Percentiles rank a stretch among this genome's conserved stretches.
These are phyloP conservation scores for Suhomyces prunicola DNA, from an alignment of 805 yeast genomes.

Conservation along the genomic window DNA sequence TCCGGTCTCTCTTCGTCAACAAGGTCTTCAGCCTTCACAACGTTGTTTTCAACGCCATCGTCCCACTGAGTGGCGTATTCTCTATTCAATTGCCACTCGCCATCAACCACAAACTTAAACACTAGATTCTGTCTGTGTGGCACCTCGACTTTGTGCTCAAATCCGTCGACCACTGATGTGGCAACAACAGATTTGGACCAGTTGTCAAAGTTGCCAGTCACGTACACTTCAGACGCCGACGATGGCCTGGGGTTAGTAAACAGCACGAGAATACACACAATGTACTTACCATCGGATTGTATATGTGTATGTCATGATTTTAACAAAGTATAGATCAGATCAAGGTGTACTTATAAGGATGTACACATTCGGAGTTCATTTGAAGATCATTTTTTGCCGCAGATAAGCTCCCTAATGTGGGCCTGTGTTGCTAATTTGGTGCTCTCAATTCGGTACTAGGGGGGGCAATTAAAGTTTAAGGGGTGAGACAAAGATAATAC, in stretches of 20 bases:
- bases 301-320: constrained; percentile 6
- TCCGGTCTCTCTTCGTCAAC: background rate
- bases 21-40: constrained; percentile 27
- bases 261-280: too few relatives aligned
- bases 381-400: background rate
- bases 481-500: background rate
- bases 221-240: constrained; percentile 21
- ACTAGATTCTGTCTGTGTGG: constrained; percentile 22
- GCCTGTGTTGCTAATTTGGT: too few relatives aligned
- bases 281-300: constrained; percentile 7
- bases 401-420: background rate
- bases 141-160: constrained; percentile 20
- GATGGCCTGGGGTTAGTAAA: constrained; percentile 3
- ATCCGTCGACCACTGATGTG: constrained; percentile 16
- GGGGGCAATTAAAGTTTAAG: background rate
- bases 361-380: background rate
- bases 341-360: background rate
- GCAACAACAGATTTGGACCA: constrained; percentile 28
- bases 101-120: constrained; percentile 37
- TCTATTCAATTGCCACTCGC: constrained; percentile 28
- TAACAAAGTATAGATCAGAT: background rate
- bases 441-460: background rate
- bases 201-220: constrained; percentile 41
- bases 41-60: constrained; percentile 36
- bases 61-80: constrained; percentile 25